phyloP scores from a whole-genome alignment of 2,329 filamentous ascomycete genomes.

The Colletotrichum sp. region DNA sequence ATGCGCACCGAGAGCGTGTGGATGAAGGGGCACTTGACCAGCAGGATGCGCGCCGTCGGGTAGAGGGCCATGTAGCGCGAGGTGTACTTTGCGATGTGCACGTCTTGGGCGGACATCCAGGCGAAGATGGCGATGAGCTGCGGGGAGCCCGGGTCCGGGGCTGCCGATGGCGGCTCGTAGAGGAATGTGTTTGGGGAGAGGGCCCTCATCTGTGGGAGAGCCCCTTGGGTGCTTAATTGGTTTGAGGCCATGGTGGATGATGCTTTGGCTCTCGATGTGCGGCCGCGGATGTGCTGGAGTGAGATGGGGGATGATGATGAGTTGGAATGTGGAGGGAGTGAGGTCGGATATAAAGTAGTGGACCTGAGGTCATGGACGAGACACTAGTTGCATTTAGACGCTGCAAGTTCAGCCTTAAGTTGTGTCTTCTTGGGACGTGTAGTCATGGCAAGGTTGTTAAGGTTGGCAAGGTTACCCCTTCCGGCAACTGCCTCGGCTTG shows the following conservation, averaged over 20 bases:
- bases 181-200: constrained; percentile 42
- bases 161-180: constrained; percentile 31
- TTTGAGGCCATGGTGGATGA: constrained; percentile 30
- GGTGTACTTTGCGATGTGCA: constrained; percentile 58
- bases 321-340: not conserved
- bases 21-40: constrained; percentile 45
- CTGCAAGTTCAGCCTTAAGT: not conserved
- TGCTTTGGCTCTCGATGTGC: not conserved
- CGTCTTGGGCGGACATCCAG: constrained; percentile 57
- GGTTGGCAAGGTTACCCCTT: not conserved
- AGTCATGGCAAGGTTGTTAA: not conserved
- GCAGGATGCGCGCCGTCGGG: constrained; percentile 49
- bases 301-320: not conserved
- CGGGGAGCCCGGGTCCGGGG: constrained; percentile 32
- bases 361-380: constrained; percentile 7
- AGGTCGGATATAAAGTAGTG: constrained; percentile 1
- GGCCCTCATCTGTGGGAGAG: constrained; percentile 40
- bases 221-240: constrained; percentile 16
- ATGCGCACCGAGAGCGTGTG: constrained; percentile 38
- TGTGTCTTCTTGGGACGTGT: not conserved
- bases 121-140: constrained; percentile 51
- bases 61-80: constrained; percentile 47
- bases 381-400: not conserved
- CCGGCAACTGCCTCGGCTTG: constrained; percentile 1
- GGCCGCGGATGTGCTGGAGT: not conserved